phyloP scores from a whole-genome alignment of 2,329 filamentous ascomycete genomes.

The Apiospora saccharicola region DNA sequence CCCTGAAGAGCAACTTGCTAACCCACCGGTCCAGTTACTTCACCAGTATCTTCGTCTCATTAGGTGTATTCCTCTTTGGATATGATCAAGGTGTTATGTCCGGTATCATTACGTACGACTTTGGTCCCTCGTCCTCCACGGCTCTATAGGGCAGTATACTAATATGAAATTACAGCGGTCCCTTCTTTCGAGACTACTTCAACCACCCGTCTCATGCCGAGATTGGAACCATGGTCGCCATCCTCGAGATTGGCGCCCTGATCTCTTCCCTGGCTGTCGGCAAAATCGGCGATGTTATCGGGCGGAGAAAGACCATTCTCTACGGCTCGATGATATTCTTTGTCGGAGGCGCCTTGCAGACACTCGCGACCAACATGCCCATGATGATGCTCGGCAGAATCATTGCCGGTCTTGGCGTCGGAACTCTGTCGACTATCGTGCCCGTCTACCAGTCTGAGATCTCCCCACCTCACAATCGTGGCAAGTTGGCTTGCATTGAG shows the following conservation, averaged over 20 bases:
- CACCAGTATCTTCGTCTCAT: conserved; percentile 87
- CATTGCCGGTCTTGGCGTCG: conserved; percentile 84
- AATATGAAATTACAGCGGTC: conserved; percentile 64
- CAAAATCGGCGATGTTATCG: conserved; percentile 88
- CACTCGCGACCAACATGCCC: conserved; percentile 79
- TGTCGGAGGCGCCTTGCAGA: conserved; percentile 83
- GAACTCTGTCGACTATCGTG: conserved; percentile 89
- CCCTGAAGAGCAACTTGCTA: conserved; percentile 24
- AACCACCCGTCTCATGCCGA: conserved; percentile 85
- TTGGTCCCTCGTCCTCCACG: neutral
- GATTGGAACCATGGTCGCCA: conserved; percentile 97
- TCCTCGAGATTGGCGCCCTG: conserved; percentile 92
- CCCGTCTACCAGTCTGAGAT: conserved; percentile 96
- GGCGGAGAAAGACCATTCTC: conserved; percentile 86
- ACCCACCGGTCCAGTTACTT: conserved; percentile 73
- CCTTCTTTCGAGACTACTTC: conserved; percentile 92
- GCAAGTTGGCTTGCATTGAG: conserved; percentile 95
- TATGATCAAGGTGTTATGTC: conserved; percentile 94
- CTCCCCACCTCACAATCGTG: conserved; percentile 93
- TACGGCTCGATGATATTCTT: conserved; percentile 93
- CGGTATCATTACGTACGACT: conserved; percentile 68
- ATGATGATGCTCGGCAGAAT: conserved; percentile 91
- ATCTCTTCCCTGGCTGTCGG: conserved; percentile 88
- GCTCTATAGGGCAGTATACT: neutral
- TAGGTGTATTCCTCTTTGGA: conserved; percentile 88